phyloP scores from a whole-genome alignment of 345 rosid genomes.

The Clarkia xantiana region DNA sequence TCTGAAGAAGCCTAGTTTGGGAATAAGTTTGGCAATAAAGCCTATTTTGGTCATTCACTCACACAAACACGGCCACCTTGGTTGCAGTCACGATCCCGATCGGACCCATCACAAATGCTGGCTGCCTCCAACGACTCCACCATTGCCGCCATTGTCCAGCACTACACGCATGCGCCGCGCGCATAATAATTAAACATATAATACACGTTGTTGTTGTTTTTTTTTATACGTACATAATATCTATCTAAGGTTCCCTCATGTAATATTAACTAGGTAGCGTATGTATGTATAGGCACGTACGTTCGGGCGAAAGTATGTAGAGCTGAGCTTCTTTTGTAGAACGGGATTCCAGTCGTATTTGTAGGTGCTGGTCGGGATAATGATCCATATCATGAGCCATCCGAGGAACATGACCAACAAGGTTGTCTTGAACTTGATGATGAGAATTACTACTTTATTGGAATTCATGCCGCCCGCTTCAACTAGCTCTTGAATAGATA shows the following conservation, averaged over 20 bases:
- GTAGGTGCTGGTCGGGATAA: conserved; percentile 48
- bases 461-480: not conserved
- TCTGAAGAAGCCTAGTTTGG: too few relatives aligned
- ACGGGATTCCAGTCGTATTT: conserved; percentile 23
- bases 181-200: too few relatives aligned
- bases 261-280: too few relatives aligned
- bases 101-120: conserved; percentile 65
- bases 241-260: too few relatives aligned
- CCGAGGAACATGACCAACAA: conserved; percentile 27
- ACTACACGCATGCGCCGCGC: too few relatives aligned
- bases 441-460: not conserved
- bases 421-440: conserved; percentile 1
- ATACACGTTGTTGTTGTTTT: too few relatives aligned
- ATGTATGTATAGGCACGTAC: too few relatives aligned
- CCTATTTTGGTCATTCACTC: too few relatives aligned
- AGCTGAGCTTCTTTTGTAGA: conserved; percentile 21
- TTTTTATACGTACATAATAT: too few relatives aligned
- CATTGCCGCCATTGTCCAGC: not conserved
- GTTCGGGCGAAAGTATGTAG: conserved; percentile 24
- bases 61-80: too few relatives aligned
- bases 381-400: conserved; percentile 49
- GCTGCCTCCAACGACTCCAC: conserved; percentile 24
- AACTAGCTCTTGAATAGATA: too few relatives aligned
- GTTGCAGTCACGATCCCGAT: conserved; percentile 56
- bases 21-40: too few relatives aligned